Evolutionary conservation across 1,284 basidiomycete genomes (phyloP).

Genomic region (Porodaedalea pini): DNA sequence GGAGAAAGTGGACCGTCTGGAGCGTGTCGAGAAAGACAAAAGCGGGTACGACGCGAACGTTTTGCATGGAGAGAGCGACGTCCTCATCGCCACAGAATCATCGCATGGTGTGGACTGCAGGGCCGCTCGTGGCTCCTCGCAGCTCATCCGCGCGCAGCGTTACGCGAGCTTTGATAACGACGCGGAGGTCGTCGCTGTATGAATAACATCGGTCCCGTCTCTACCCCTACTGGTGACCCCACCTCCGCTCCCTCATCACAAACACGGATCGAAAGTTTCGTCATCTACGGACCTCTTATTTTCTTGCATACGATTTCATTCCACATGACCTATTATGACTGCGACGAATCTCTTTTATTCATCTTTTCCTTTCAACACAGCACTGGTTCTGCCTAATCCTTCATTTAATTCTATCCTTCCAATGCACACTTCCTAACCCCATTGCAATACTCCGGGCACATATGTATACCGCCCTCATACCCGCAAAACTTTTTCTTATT

Average conservation of each 20-base stretch:
- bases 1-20: conserved; percentile 32
- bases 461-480: too few species aligned
- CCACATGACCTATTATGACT: neutral
- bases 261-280: neutral
- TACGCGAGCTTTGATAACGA: conserved; percentile 13
- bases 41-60: neutral
- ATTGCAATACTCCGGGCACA: too few species aligned
- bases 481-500: too few species aligned
- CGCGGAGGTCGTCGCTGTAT: conserved; percentile 6
- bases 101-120: neutral
- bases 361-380: neutral
- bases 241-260: conserved; percentile 7
- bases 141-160: conserved; percentile 12
- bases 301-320: conserved; percentile 7
- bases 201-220: neutral
- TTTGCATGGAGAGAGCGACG: conserved; percentile 4
- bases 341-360: neutral
- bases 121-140: neutral
- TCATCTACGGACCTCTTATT: neutral
- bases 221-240: conserved; percentile 8
- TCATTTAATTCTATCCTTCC: too few species aligned
- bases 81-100: conserved; percentile 12
- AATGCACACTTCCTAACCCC: too few species aligned
- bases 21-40: conserved; percentile 13
- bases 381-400: too few species aligned